Evolutionary conservation across 1,284 basidiomycete species (phyloP), one percentile per base, ranked within the genome.

Genomic region (Athelia psychrophila): DNA sequence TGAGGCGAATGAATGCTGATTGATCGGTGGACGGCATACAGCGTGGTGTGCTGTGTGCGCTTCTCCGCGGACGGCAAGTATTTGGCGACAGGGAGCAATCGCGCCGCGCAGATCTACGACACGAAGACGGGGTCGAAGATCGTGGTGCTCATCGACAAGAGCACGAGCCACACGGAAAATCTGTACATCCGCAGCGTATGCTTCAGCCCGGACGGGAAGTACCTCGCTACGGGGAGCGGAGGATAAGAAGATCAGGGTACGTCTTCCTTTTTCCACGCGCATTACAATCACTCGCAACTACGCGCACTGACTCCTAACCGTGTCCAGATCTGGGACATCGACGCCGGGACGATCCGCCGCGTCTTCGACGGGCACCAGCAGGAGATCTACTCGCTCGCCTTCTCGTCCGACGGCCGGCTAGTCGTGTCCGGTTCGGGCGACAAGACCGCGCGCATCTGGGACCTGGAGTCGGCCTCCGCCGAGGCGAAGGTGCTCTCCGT

Each of bases 361-460:
- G 76, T 90, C 19, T 89, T 95, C 57, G 81, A 86, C 48, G 94
- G 93, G 2, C 94, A 96, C 70, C 83, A 86, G 64, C 88, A 92
- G 63, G 93, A 94, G 69, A 93, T 96, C 59, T 96, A 95, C 70
- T 91, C 91, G 4, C 81, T 96, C 53, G 91, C 93, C 65, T 95
- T 93, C 66, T 88, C 88, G 9, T 71, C 79, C 22, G 90, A 95
- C 62, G 92, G 93, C 6, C 76, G 83, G 13, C 81, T 88, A 58
- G 84, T 96, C 55, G 88, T 93, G n/a, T 92, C 89, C 12, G 93
- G 92, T 15, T 93, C 90, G 0, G 91, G 91, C 4, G 94, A 96
- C 72, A 88, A 88, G 69, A 93, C 91, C 10, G 88, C 90, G n/a
- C 79, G 89, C 46, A 86, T 95, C 52, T 96, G 93, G 93, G 86